Evolutionary conservation across 345 rosid genomes (phyloP), one percentile per base, ranked within the genome.

Genomic region (Sisymbrium irio): DNA sequence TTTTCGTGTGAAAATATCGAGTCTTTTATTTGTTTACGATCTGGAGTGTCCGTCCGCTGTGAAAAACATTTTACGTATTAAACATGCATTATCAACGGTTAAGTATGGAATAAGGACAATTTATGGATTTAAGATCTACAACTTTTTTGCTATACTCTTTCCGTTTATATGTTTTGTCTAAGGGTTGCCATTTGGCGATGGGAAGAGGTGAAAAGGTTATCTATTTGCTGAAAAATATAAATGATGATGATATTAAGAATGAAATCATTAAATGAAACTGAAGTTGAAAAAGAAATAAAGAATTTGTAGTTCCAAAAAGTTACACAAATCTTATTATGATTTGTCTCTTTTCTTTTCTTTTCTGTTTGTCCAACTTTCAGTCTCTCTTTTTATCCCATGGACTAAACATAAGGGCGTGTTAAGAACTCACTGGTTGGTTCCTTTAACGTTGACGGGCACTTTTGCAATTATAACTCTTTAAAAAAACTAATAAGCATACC

Each of bases 371-470:
- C 9, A 33, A 25, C 35, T 50, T 59, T 67, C 20, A 67, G 74
- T 19, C 49, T 67, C 47, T 60, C 33, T 13, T 40, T 67, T 51
- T 35, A 68, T 51, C 64, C 32, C 0, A 51, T 15, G 64, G 69
- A 62, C 35, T 53, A 36, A 68, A 75, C 17, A 35, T 33, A 22
- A 0, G 59, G 33, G 39, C 39, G 70, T 76, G 79, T 69, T 13
- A 4, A 9, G 9, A 35, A 42, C 49, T 69, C 71, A 76, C 62
- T 55, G 75, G 70, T 46, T 63, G 53, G 28, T 35, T 69, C 19
- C 57, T 35, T 69, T 53, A 62, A 53, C 70, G 69, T 44, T 76
- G 75, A 76, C 75, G 42, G 33, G 3, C 42, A 76, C 25, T n/a
- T 69, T 62, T 6, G 42, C 9, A 61, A 50, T 74, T 45, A 74